These are phyloP conservation scores for Alternaria alternata DNA, from an alignment of 2,329 filamentous ascomycete genomes.

Conservation along the genomic window DNA sequence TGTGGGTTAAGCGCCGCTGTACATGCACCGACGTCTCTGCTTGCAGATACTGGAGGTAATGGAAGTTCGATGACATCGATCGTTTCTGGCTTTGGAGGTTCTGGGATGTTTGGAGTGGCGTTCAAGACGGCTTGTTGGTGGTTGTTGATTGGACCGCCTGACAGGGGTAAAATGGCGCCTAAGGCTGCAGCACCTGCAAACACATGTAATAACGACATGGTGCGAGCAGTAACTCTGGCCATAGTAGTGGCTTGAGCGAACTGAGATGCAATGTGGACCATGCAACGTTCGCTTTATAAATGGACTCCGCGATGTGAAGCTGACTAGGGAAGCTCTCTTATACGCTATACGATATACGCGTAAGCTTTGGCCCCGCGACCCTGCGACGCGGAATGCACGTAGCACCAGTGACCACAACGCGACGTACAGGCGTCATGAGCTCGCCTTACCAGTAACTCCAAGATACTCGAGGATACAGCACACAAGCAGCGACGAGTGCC, in stretches of 20 bases:
- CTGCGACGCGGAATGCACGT: not conserved
- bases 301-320: not conserved
- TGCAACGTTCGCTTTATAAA: not conserved
- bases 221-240: not conserved
- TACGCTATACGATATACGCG: conserved; percentile 3
- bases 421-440: not conserved
- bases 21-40: conserved; percentile 42
- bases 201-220: not conserved
- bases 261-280: not conserved
- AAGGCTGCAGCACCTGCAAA: not conserved
- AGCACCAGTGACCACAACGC: not conserved
- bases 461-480: not conserved
- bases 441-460: not conserved
- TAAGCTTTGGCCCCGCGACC: not conserved
- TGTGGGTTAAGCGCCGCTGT: conserved; percentile 45
- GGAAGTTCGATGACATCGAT: conserved; percentile 49
- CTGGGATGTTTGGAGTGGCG: not conserved
- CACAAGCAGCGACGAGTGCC: not conserved
- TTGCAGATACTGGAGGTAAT: conserved; percentile 48
- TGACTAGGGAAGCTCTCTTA: not conserved
- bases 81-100: not conserved
- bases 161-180: not conserved
- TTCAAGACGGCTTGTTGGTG: not conserved
- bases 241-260: not conserved
- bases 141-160: not conserved